Evolutionary conservation across 495 filamentous ascomycete genomes (phyloP).

Genomic region (Xylaria bambusicola): DNA sequence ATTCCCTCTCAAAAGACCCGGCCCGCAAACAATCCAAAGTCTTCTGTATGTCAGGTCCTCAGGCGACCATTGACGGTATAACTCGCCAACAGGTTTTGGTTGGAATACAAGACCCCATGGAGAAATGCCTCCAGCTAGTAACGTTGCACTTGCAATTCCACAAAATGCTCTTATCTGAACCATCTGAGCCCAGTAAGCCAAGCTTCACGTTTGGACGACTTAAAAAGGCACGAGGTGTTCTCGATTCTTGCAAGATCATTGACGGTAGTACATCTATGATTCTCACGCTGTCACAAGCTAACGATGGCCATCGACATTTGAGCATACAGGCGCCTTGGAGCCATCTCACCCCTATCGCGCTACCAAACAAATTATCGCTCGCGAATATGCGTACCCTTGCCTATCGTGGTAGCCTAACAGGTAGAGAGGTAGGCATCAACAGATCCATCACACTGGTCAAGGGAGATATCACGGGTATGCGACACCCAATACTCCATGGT

Average conservation of each 20-base stretch:
- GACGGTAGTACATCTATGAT: slow-evolving; percentile 70
- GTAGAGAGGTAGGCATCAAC: slow-evolving; percentile 29
- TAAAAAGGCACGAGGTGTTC: slow-evolving; percentile 58
- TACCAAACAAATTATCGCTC: slow-evolving; percentile 45
- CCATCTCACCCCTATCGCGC: slow-evolving; percentile 54
- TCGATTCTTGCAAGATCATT: slow-evolving; percentile 72
- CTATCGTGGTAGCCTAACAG: slow-evolving; percentile 38
- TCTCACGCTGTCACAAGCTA: slow-evolving; percentile 66
- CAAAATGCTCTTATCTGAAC: slow-evolving; percentile 21
- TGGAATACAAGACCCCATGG: slow-evolving; percentile 67
- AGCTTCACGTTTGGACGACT: slow-evolving; percentile 45
- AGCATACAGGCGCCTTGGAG: slow-evolving; percentile 79
- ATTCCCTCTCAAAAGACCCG: slow-evolving; percentile 50
- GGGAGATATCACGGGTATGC: slow-evolving; percentile 43
- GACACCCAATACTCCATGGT: slow-evolving; percentile 53
- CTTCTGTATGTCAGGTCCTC: slow-evolving; percentile 64
- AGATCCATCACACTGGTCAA: slow-evolving; percentile 33
- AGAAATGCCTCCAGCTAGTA: slow-evolving; percentile 66
- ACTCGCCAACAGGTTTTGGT: slow-evolving; percentile 59
- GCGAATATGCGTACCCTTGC: slow-evolving; percentile 42
- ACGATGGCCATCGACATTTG: slow-evolving; percentile 62
- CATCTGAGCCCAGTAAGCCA: slow-evolving; percentile 27
- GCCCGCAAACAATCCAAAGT: slow-evolving; percentile 57
- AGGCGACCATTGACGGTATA: slow-evolving; percentile 52
- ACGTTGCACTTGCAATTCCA: slow-evolving; percentile 55